Evolutionary conservation across 2,329 filamentous ascomycete genomes (phyloP).

Genomic region (Exophiala sideris): DNA sequence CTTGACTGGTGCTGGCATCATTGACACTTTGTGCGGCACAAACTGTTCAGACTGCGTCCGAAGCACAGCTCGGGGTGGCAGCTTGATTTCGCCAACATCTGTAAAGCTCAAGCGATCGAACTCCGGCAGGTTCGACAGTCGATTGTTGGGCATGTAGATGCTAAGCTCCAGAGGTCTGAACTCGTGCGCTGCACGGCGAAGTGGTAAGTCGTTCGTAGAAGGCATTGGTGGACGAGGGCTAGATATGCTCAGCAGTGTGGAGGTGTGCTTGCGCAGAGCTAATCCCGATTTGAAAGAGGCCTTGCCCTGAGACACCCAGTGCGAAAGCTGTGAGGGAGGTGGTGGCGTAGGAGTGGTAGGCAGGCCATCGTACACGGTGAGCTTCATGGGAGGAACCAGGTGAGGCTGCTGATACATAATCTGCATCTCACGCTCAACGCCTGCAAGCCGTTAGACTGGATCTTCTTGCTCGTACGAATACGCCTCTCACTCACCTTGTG

Average conservation of each 20-base stretch:
- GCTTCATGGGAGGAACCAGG: conserved; percentile 46
- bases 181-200: conserved; percentile 21
- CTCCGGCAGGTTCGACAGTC: conserved; percentile 43
- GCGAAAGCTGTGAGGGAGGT: conserved; percentile 33
- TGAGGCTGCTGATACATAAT: conserved; percentile 45
- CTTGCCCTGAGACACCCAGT: conserved; percentile 40
- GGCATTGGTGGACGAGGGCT: conserved; percentile 31
- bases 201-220: conserved; percentile 15
- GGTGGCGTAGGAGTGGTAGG: conserved; percentile 34
- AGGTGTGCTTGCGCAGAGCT: conserved; percentile 35
- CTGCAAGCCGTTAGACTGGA: conserved; percentile 27
- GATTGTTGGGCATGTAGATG: conserved; percentile 44
- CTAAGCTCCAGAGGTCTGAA: conserved; percentile 47
- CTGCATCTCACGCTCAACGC: conserved; percentile 42
- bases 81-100: conserved; percentile 29
- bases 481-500: conserved; percentile 8
- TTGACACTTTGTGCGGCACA: conserved; percentile 14
- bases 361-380: conserved; percentile 41
- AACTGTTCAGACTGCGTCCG: conserved; percentile 28
- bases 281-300: conserved; percentile 43
- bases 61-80: conserved; percentile 35
- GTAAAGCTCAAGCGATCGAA: conserved; percentile 41
- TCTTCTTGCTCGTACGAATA: neutral
- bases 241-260: conserved; percentile 38
- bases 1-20: conserved; percentile 18